Evolutionary conservation across 2,329 filamentous ascomycete genomes (phyloP).

Genomic region (Microcera coccophila): DNA sequence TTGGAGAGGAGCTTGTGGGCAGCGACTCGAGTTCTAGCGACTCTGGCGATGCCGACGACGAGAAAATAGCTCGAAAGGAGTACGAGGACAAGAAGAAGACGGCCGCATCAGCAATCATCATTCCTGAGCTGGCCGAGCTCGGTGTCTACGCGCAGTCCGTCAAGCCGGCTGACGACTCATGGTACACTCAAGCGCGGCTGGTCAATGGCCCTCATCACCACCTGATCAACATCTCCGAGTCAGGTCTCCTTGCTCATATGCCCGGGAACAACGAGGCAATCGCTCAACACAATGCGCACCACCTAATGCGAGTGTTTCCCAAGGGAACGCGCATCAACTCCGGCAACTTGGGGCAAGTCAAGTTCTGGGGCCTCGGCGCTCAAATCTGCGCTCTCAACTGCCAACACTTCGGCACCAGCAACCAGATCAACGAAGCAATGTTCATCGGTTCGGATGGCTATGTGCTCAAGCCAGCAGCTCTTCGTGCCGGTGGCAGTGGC

Average conservation of each 20-base stretch:
- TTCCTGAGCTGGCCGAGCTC: conserved; percentile 61
- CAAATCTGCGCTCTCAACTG: conserved; percentile 69
- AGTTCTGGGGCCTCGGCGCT: conserved; percentile 64
- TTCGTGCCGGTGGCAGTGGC: conserved; percentile 54
- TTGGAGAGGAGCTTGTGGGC: conserved; percentile 48
- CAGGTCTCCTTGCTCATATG: conserved; percentile 51
- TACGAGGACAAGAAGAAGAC: conserved; percentile 54
- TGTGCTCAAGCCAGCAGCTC: conserved; percentile 59
- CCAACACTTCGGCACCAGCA: conserved; percentile 62
- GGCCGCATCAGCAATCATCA: conserved; percentile 46
- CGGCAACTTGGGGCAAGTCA: conserved; percentile 58
- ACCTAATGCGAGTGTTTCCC: conserved; percentile 68
- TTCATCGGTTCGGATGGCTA: conserved; percentile 63
- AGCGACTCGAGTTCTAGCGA: conserved; percentile 35
- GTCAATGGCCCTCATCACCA: conserved; percentile 60
- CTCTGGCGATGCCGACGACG: conserved; percentile 43
- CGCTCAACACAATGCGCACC: conserved; percentile 56
- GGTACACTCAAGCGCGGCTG: conserved; percentile 51
- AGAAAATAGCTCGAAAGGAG: conserved; percentile 43
- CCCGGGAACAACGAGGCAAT: conserved; percentile 46
- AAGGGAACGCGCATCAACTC: conserved; percentile 67
- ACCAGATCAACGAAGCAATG: conserved; percentile 66
- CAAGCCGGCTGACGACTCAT: conserved; percentile 62
- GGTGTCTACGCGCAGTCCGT: conserved; percentile 68
- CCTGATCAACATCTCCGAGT: conserved; percentile 67